Evolutionary conservation across 2,329 filamentous ascomycete species (phyloP).

Genomic region (Pseudogymnoascus sp.): DNA sequence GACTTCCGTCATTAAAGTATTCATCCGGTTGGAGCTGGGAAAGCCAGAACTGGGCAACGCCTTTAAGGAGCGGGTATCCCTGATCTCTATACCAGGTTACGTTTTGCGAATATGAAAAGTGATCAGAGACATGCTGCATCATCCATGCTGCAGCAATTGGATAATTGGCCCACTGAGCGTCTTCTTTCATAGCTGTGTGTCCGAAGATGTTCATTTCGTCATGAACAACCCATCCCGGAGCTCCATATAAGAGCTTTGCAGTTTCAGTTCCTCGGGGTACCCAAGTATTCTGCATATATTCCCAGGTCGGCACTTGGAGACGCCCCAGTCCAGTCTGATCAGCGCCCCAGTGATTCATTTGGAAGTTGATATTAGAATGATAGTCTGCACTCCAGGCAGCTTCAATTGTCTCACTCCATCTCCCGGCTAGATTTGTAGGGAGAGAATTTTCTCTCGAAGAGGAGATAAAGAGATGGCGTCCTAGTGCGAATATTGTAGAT

Average conservation of each 20-base stretch:
- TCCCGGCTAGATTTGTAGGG: slow-evolving; percentile 49
- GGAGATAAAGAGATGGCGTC: slow-evolving; percentile 46
- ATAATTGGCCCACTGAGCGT: slow-evolving; percentile 35
- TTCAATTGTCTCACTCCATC: slow-evolving; percentile 41
- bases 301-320: slow-evolving; percentile 41
- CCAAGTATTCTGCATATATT: slow-evolving; percentile 48
- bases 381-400: slow-evolving; percentile 49
- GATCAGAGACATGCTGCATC: slow-evolving; percentile 52
- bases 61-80: slow-evolving; percentile 48
- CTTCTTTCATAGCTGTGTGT: slow-evolving; percentile 43
- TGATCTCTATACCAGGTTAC: slow-evolving; percentile 37
- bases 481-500: slow-evolving; percentile 45
- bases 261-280: slow-evolving; percentile 45
- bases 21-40: slow-evolving; percentile 43
- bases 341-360: slow-evolving; percentile 54
- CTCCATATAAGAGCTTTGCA: slow-evolving; percentile 45
- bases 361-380: slow-evolving; percentile 51
- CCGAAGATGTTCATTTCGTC: slow-evolving; percentile 54
- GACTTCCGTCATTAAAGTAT: slow-evolving; percentile 42
- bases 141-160: slow-evolving; percentile 48
- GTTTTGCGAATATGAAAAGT: slow-evolving; percentile 47
- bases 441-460: slow-evolving; percentile 44
- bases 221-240: slow-evolving; percentile 41
- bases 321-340: slow-evolving; percentile 44
- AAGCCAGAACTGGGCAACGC: slow-evolving; percentile 47